These are phyloP conservation scores for Apophysomyces trapeziformis DNA, from an alignment of 371 early-diverging fungal species.

Conservation along the genomic window DNA sequence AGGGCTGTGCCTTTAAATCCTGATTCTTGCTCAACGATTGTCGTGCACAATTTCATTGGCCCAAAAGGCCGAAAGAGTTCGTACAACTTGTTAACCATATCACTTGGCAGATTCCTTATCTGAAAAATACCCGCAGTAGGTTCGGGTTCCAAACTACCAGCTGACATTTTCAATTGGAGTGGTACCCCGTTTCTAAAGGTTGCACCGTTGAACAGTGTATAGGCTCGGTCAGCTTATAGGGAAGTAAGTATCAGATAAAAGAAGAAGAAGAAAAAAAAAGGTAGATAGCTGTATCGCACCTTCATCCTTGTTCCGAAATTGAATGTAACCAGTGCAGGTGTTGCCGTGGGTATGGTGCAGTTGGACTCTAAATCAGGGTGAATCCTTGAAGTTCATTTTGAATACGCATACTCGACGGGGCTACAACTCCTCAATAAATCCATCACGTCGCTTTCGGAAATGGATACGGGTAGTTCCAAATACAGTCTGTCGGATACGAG, in stretches of 20 bases:
- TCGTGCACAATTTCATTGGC: conserved; percentile 48
- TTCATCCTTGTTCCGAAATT: conserved; percentile 26
- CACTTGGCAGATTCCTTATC: conserved; percentile 38
- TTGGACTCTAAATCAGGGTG: conserved; percentile 13
- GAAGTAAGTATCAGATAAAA: conserved; percentile 12
- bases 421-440: conserved; percentile 33
- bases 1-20: conserved; percentile 45
- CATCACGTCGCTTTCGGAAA: conserved; percentile 39
- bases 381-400: conserved; percentile 14
- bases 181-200: conserved; percentile 26
- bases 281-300: conserved; percentile 10
- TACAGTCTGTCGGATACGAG: conserved; percentile 29
- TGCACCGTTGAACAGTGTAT: conserved; percentile 42
- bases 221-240: conserved; percentile 44
- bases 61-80: conserved; percentile 53
- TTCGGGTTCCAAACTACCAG: conserved; percentile 37
- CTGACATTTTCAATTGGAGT: conserved; percentile 36
- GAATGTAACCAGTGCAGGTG: conserved; percentile 26
- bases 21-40: conserved; percentile 37
- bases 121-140: conserved; percentile 41
- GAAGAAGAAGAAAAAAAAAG: conserved; percentile 17
- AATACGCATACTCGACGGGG: conserved; percentile 37
- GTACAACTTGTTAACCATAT: conserved; percentile 44
- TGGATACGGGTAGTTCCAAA: conserved; percentile 27
- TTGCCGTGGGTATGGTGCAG: conserved; percentile 10